Evolutionary conservation across 495 filamentous ascomycete species (phyloP), one percentile per base, ranked within the genome.

Genomic region (Aspergillus nanangensis): DNA sequence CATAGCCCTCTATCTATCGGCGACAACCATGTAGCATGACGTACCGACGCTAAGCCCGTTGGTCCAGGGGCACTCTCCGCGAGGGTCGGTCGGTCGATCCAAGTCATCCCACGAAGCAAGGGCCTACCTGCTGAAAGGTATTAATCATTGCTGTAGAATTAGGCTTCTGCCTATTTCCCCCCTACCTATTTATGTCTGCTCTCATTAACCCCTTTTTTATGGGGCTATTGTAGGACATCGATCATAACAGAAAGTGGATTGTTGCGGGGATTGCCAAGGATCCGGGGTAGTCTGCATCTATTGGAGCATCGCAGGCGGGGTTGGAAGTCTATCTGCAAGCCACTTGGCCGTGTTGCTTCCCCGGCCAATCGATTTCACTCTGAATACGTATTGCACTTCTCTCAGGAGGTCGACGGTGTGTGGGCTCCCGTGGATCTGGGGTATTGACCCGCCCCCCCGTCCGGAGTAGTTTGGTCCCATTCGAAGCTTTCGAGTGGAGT

Each of bases 211-310:
- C n/a, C n/a, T n/a, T n/a, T n/a, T n/a, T n/a, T n/a, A n/a, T n/a
- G n/a, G n/a, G n/a, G n/a, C n/a, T n/a, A n/a, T n/a, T n/a, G n/a
- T n/a, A n/a, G n/a, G n/a, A n/a, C n/a, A n/a, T n/a, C n/a, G n/a
- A n/a, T n/a, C n/a, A n/a, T n/a, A n/a, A n/a, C n/a, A n/a, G n/a
- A n/a, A n/a, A n/a, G n/a, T n/a, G n/a, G n/a, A n/a, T n/a, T n/a
- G n/a, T n/a, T n/a, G n/a, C n/a, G 35, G 48, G 48, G 48, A 41
- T 33, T 35, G 48, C 48, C 41, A 51, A 41, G 48, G 42, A 51
- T 51, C 48, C 43, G 42, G 48, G 42, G 48, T 46, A 24, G 21
- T 31, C 47, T 45, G 43, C 41, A 45, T 13, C 22, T 17, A 45
- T 44, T 51, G 42, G 43, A 9, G 8, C 8, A 10, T 10, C 3